Evolutionary conservation across 1,284 basidiomycete species (phyloP).

Genomic region (Rhodotorula sp.): DNA sequence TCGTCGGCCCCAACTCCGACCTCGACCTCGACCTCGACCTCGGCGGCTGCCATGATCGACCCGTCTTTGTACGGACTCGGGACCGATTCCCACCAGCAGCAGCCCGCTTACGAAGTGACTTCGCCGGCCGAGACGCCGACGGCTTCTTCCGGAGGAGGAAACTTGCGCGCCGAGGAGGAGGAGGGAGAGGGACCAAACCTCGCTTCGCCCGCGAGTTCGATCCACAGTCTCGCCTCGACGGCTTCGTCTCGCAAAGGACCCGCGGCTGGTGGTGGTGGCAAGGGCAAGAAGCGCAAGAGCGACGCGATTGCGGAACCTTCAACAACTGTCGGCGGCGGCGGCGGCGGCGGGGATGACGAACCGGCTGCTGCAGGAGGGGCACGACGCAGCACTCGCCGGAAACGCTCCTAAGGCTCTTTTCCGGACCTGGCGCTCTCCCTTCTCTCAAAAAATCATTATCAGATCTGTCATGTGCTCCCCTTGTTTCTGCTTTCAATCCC

Average conservation of each 20-base stretch:
- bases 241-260: neutral
- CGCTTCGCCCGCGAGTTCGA: slow-evolving; percentile 10
- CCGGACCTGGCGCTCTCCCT: neutral
- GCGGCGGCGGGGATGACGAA: neutral
- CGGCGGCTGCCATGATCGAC: slow-evolving; percentile 2
- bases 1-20: neutral
- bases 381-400: slow-evolving; percentile 11
- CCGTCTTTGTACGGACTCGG: slow-evolving; percentile 11
- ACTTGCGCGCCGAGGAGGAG: too few species aligned
- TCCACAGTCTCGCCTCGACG: neutral
- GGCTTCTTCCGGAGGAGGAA: too few species aligned
- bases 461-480: neutral
- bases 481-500: neutral
- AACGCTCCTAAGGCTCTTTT: neutral
- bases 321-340: neutral
- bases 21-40: neutral
- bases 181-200: neutral
- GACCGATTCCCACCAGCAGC: neutral
- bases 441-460: neutral
- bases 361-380: slow-evolving; percentile 8
- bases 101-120: slow-evolving; percentile 12
- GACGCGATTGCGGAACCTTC: slow-evolving; percentile 12
- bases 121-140: slow-evolving; percentile 6
- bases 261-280: neutral
- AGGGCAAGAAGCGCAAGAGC: slow-evolving; percentile 28